Conservation (phyloP, 2,329 filamentous ascomycete species). For the Fusarium algeriense region DNA sequence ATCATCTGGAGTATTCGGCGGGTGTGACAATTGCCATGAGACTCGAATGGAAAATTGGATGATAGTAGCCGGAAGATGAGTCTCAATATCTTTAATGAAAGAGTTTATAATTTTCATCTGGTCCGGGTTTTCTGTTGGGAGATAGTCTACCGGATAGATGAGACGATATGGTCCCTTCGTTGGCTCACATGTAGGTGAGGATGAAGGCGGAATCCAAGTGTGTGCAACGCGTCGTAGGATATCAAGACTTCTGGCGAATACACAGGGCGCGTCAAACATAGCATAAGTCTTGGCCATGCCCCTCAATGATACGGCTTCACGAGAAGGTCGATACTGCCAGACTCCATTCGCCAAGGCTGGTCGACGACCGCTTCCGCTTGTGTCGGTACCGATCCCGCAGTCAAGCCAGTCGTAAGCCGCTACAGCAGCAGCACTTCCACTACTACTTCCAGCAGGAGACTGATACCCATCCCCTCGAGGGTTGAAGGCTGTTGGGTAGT, state of each 20-base stretch:
- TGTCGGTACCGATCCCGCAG: constrained; percentile 23
- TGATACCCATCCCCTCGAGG: constrained; percentile 62
- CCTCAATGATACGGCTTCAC: rapidly evolving
- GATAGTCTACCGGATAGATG: neutral
- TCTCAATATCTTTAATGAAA: neutral
- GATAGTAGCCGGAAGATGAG: neutral
- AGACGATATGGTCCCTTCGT: neutral
- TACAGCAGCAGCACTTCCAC: constrained; percentile 54
- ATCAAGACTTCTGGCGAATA: neutral
- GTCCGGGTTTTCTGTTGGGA: neutral
- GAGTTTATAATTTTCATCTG: neutral
- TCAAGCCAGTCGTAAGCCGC: constrained; percentile 60
- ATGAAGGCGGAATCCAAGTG: neutral
- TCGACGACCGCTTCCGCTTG: constrained; percentile 54
- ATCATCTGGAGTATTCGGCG: rapidly evolving
- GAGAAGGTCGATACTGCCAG: constrained; percentile 30
- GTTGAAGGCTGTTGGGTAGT: constrained; percentile 58
- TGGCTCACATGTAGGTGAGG: too few relatives aligned
- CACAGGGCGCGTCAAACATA: neutral
- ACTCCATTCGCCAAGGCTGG: constrained; percentile 58
- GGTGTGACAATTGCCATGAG: neutral
- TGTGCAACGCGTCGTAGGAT: neutral
- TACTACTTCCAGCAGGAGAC: constrained; percentile 59
- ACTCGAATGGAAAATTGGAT: neutral
- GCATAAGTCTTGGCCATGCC: rapidly evolving